Conservation (phyloP, 2,329 filamentous ascomycete species). For the Aspergillus oerlinghausenensis region DNA sequence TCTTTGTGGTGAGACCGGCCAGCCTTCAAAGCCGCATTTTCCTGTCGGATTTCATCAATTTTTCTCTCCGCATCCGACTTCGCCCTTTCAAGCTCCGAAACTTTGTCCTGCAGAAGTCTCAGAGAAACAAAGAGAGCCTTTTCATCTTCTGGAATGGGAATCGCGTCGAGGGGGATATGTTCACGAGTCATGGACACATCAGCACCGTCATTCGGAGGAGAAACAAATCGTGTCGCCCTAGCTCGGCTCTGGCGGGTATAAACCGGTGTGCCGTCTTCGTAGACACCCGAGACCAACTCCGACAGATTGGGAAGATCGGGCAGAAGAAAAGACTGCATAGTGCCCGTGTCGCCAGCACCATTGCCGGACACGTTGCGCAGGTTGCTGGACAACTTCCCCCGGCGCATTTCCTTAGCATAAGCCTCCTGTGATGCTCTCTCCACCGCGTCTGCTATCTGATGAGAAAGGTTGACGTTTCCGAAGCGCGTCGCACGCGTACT, state of each 20-base stretch:
- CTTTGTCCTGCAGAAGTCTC: conserved; percentile 54
- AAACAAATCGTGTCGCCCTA: conserved; percentile 51
- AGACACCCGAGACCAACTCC: conserved; percentile 56
- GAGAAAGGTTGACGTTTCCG: conserved; percentile 41
- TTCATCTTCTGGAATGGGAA: conserved; percentile 58
- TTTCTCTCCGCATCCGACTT: conserved; percentile 48
- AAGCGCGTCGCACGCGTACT: conserved; percentile 54
- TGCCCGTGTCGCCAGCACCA: conserved; percentile 44
- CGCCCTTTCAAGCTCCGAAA: conserved; percentile 52
- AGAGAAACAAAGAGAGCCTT: conserved; percentile 60
- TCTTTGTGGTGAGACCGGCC: conserved; percentile 37
- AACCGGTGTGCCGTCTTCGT: conserved; percentile 54
- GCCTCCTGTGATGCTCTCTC: conserved; percentile 34
- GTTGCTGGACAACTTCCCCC: conserved; percentile 18
- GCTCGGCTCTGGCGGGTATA: conserved; percentile 49
- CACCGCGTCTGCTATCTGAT: conserved; percentile 36
- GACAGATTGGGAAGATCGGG: conserved; percentile 59
- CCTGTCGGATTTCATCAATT: conserved; percentile 49
- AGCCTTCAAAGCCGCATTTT: conserved; percentile 48
- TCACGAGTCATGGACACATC: conserved; percentile 29
- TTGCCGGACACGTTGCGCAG: conserved; percentile 20
- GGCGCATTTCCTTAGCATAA: conserved; percentile 29
- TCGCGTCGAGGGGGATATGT: conserved; percentile 48
- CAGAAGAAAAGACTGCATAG: conserved; percentile 57
- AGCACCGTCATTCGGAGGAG: conserved; percentile 36